Percentiles rank a stretch among this genome's conserved stretches.
phyloP scores from a whole-genome alignment of 495 filamentous ascomycete genomes.

The Penicillium tannophilum region DNA sequence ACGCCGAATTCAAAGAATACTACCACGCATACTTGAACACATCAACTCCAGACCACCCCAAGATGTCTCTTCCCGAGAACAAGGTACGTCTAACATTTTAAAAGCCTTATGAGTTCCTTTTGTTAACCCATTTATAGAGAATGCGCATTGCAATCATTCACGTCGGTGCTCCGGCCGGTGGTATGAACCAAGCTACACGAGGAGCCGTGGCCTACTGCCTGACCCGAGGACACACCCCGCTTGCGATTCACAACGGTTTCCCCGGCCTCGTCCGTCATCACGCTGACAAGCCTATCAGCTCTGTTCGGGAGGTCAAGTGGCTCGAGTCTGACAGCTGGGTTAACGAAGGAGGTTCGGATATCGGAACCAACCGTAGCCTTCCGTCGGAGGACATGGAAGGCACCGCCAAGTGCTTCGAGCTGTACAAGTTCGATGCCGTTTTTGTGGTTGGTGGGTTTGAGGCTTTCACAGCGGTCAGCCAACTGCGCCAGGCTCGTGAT shows the following conservation, averaged over 20 bases:
- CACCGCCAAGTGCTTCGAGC: slow-evolving; percentile 81
- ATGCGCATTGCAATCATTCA: slow-evolving; percentile 96
- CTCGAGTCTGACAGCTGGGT: slow-evolving; percentile 95
- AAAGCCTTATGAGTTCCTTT: not conserved
- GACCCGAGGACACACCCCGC: slow-evolving; percentile 85
- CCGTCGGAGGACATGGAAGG: slow-evolving; percentile 79
- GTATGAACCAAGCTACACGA: slow-evolving; percentile 96
- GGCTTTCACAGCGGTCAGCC: slow-evolving; percentile 87
- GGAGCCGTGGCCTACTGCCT: slow-evolving; percentile 95
- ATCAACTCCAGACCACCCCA: slow-evolving; percentile 67
- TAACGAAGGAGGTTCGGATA: slow-evolving; percentile 94
- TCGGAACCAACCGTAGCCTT: slow-evolving; percentile 93
- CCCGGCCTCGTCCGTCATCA: slow-evolving; percentile 92
- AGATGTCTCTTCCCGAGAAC: slow-evolving; percentile 63
- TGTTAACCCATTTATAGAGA: slow-evolving; percentile 52
- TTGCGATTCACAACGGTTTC: slow-evolving; percentile 97
- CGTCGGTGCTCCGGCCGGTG: slow-evolving; percentile 96
- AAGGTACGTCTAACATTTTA: slow-evolving; percentile 56
- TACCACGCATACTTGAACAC: slow-evolving; percentile 88
- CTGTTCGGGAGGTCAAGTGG: slow-evolving; percentile 85
- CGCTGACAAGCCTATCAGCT: slow-evolving; percentile 73
- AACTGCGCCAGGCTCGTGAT: slow-evolving; percentile 77
- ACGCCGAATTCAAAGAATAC: slow-evolving; percentile 94
- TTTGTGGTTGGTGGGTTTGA: slow-evolving; percentile 97
- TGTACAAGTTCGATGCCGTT: slow-evolving; percentile 86